phyloP scores from a whole-genome alignment of 2,329 filamentous ascomycete genomes.

The Trichoderma koningiopsis region DNA sequence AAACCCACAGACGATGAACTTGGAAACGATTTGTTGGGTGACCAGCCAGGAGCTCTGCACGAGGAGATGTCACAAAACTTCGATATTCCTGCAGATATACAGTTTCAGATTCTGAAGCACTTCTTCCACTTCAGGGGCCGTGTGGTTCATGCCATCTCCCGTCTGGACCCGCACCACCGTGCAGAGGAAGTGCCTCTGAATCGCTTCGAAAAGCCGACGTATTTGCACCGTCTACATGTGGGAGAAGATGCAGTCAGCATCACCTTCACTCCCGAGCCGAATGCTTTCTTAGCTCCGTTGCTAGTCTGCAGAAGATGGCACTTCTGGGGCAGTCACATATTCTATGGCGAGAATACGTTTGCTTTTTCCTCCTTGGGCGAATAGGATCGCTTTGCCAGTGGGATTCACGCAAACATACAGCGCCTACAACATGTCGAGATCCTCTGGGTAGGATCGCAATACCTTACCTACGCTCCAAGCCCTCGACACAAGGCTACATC shows the following conservation, averaged over 20 bases:
- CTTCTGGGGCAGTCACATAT: constrained; percentile 46
- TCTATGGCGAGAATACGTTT: constrained; percentile 54
- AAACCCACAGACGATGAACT: not conserved
- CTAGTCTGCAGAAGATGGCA: constrained; percentile 45
- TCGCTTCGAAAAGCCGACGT: constrained; percentile 26
- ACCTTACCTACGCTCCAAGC: constrained; percentile 31
- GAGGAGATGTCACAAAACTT: not conserved
- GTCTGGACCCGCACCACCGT: constrained; percentile 43
- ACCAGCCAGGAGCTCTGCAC: not conserved
- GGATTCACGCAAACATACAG: constrained; percentile 46
- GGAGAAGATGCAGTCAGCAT: constrained; percentile 38
- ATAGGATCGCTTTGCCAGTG: constrained; percentile 49
- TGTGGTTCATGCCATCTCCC: constrained; percentile 48
- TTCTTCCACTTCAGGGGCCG: constrained; percentile 40
- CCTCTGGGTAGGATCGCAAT: constrained; percentile 45
- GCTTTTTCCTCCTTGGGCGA: constrained; percentile 57
- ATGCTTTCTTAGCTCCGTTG: constrained; percentile 42
- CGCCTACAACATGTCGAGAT: constrained; percentile 50
- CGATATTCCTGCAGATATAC: constrained; percentile 28
- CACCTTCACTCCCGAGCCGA: constrained; percentile 39
- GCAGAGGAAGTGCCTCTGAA: constrained; percentile 30
- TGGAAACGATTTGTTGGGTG: not conserved
- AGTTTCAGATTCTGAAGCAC: constrained; percentile 42
- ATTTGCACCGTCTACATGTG: constrained; percentile 46
- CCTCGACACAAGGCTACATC: constrained; percentile 38